Evolutionary conservation across 2,329 filamentous ascomycete species (phyloP).

Genomic region (Falciphora oryzae): DNA sequence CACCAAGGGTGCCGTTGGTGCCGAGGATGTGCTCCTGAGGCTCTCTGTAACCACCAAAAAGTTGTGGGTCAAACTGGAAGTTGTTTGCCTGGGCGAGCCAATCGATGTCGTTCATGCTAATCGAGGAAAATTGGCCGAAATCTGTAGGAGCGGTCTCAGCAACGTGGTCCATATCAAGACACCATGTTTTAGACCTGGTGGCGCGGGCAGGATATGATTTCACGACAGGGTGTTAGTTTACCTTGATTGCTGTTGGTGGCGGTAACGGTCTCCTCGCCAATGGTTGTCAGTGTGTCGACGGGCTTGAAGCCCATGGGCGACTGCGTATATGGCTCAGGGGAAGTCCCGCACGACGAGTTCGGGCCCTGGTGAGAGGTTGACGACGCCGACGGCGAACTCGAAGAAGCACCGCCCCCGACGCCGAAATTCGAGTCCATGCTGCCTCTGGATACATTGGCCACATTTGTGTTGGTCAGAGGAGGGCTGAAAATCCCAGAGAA

Average conservation of each 20-base stretch:
- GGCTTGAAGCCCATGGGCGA: constrained; percentile 64
- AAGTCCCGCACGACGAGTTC: constrained; percentile 67
- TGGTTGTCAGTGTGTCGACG: constrained; percentile 56
- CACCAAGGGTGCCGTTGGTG: constrained; percentile 50
- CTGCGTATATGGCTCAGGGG: constrained; percentile 68
- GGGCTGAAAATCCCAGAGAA: constrained; percentile 56
- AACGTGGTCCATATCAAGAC: neutral
- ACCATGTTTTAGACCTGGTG: neutral
- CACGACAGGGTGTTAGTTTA: neutral
- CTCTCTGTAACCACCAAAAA: constrained; percentile 91
- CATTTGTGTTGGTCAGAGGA: constrained; percentile 37
- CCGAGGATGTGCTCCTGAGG: constrained; percentile 76
- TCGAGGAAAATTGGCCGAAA: constrained; percentile 32
- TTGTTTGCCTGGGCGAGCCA: constrained; percentile 76
- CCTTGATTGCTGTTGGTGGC: constrained; percentile 12
- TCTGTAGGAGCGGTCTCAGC: constrained; percentile 19
- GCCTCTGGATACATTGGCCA: constrained; percentile 38
- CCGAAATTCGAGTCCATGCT: constrained; percentile 49
- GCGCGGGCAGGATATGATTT: too few relatives aligned
- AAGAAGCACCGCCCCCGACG: constrained; percentile 43
- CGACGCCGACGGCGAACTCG: constrained; percentile 59
- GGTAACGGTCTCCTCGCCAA: constrained; percentile 52
- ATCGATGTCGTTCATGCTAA: constrained; percentile 56
- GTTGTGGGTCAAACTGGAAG: constrained; percentile 81
- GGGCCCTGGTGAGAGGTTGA: constrained; percentile 54